Conservation (phyloP, 768 basidiomycete species). For the Lentinula detonsa region DNA sequence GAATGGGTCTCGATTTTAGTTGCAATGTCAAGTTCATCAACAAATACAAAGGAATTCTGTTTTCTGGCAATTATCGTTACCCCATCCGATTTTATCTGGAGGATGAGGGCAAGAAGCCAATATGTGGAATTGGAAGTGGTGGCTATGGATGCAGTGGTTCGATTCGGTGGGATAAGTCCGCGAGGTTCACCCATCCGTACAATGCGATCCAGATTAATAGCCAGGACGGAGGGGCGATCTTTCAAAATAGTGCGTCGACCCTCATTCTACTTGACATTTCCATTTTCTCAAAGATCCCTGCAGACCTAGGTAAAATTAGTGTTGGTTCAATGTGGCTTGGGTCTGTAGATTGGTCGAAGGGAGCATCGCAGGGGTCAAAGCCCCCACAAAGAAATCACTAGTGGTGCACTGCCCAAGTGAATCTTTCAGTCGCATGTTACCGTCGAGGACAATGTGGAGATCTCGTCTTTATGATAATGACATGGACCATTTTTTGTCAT, state of each 20-base stretch:
- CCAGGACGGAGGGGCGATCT: background rate
- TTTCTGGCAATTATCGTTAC: background rate
- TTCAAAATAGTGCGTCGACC: background rate
- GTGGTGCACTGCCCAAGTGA: background rate
- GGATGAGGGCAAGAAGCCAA: background rate
- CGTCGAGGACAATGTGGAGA: too few relatives aligned
- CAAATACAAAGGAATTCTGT: background rate
- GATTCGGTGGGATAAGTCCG: background rate
- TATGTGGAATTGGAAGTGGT: background rate
- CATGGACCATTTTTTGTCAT: too few relatives aligned
- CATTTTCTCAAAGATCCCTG: background rate
- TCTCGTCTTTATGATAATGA: too few relatives aligned
- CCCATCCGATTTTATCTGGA: background rate
- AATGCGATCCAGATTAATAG: background rate
- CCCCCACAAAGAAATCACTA: background rate
- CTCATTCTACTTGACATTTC: background rate
- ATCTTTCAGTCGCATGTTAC: too few relatives aligned
- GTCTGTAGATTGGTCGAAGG: background rate
- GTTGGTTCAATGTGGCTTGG: background rate
- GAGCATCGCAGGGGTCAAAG: background rate
- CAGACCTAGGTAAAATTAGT: background rate
- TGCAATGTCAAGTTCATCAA: background rate
- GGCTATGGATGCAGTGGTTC: background rate
- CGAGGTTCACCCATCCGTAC: background rate
- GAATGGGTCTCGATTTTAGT: background rate